phyloP scores from a whole-genome alignment of 805 yeast genomes.

The Starmerella sp. region DNA sequence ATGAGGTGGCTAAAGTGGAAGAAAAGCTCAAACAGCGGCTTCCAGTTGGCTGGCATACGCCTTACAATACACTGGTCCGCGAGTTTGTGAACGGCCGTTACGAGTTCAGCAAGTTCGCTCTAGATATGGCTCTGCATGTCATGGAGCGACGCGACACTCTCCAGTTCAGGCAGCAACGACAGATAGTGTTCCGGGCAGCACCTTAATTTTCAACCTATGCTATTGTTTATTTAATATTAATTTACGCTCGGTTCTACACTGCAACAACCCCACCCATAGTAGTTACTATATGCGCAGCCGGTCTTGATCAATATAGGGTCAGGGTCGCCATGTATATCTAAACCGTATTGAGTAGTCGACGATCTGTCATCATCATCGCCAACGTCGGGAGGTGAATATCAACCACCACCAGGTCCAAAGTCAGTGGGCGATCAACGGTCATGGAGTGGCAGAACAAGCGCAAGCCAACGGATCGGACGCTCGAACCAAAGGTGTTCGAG shows the following conservation, averaged over 20 bases:
- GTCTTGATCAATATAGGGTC: too few species aligned
- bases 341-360: too few species aligned
- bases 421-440: not conserved
- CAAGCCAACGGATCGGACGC: slow-evolving; percentile 43
- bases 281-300: too few species aligned
- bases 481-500: slow-evolving; percentile 37
- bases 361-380: not conserved
- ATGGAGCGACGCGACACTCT: slow-evolving; percentile 81
- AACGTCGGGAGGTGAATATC: not conserved
- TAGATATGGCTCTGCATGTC: slow-evolving; percentile 54
- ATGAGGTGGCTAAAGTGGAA: slow-evolving; percentile 70
- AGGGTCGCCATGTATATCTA: too few species aligned
- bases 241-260: not conserved
- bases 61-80: slow-evolving; percentile 67
- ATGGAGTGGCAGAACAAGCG: slow-evolving; percentile 26
- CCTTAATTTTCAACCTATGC: slow-evolving; percentile 30
- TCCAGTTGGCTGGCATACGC: slow-evolving; percentile 94
- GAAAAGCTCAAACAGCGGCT: slow-evolving; percentile 76
- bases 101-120: slow-evolving; percentile 52
- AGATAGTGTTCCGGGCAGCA: slow-evolving; percentile 65
- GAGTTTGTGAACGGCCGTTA: slow-evolving; percentile 43
- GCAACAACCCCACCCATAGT: too few species aligned
- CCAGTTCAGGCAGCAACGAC: slow-evolving; percentile 77
- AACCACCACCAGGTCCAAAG: not conserved
- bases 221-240: slow-evolving; percentile 21